Evolutionary conservation across 1,284 basidiomycete species (phyloP).

Genomic region (Moniliella sp.): DNA sequence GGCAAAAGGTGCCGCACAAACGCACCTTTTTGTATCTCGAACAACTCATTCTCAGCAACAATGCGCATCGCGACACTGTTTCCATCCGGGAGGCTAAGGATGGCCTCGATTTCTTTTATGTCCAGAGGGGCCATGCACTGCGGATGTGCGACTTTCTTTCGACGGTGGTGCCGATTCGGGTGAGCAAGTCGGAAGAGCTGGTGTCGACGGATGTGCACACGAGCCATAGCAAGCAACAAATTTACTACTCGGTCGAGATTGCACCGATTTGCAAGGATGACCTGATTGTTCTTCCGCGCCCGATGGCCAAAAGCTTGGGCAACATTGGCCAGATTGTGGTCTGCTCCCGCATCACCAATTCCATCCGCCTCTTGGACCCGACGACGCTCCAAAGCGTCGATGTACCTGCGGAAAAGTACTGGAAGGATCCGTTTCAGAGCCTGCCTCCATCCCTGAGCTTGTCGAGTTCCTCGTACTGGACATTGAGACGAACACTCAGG

Average conservation of each 20-base stretch:
- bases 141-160: constrained; percentile 92
- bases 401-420: constrained; percentile 60
- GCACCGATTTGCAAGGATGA: constrained; percentile 93
- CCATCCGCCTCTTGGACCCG: constrained; percentile 73
- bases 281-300: constrained; percentile 65
- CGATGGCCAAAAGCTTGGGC: constrained; percentile 56
- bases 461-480: constrained; percentile 88
- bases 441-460: constrained; percentile 62
- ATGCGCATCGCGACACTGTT: constrained; percentile 86
- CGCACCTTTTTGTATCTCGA: constrained; percentile 92
- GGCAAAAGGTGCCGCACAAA: constrained; percentile 73
- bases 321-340: constrained; percentile 71
- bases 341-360: constrained; percentile 74
- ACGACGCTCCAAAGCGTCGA: constrained; percentile 64
- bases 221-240: constrained; percentile 83
- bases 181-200: constrained; percentile 81
- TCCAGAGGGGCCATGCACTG: constrained; percentile 65
- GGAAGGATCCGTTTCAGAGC: constrained; percentile 64
- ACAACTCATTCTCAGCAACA: constrained; percentile 87
- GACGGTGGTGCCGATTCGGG: constrained; percentile 63
- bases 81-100: constrained; percentile 77
- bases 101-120: constrained; percentile 90
- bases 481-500: constrained; percentile 45
- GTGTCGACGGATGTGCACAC: constrained; percentile 79
- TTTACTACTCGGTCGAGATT: constrained; percentile 91